Conservation (phyloP, 164 flowering plant genomes). For the Stephania japonica region DNA sequence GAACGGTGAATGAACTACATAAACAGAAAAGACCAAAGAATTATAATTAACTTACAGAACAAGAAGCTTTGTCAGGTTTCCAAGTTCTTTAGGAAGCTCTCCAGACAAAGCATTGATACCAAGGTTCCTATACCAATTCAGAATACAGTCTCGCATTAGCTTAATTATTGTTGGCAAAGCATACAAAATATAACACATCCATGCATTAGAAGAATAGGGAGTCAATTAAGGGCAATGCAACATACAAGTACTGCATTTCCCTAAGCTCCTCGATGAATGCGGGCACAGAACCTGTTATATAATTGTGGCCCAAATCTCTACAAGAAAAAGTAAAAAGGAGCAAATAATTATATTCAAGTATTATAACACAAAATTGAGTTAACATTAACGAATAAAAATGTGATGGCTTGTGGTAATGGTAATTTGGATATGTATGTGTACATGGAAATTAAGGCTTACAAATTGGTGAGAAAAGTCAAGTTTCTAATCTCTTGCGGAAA, state of each 20-base stretch:
- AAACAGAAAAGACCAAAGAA: background rate
- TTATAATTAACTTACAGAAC: constrained; percentile 11
- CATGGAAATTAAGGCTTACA: constrained; percentile 6
- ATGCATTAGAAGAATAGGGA: too few species aligned
- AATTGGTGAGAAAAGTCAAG: constrained; percentile 12
- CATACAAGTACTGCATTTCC: constrained; percentile 19
- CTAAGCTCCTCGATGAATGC: constrained; percentile 29
- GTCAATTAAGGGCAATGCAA: background rate
- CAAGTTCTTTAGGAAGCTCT: constrained; percentile 32
- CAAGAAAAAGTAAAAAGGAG: background rate
- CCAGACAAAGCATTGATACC: constrained; percentile 39
- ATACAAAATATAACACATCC: too few species aligned
- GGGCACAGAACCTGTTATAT: constrained; percentile 57
- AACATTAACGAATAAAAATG: too few species aligned
- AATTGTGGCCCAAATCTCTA: constrained; percentile 47
- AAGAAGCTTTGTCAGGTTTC: constrained; percentile 14
- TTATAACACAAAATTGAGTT: too few species aligned
- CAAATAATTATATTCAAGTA: too few species aligned
- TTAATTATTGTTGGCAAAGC: too few species aligned
- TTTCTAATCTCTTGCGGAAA: constrained; percentile 16
- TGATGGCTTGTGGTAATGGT: too few species aligned
- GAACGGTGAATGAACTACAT: background rate
- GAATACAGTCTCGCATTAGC: too few species aligned
- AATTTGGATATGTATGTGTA: background rate
- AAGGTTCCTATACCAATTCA: constrained; percentile 17